Evolutionary conservation across 2,329 filamentous ascomycete species (phyloP), one percentile per base, ranked within the genome.

Genomic region (Apiospora saccharicola): DNA sequence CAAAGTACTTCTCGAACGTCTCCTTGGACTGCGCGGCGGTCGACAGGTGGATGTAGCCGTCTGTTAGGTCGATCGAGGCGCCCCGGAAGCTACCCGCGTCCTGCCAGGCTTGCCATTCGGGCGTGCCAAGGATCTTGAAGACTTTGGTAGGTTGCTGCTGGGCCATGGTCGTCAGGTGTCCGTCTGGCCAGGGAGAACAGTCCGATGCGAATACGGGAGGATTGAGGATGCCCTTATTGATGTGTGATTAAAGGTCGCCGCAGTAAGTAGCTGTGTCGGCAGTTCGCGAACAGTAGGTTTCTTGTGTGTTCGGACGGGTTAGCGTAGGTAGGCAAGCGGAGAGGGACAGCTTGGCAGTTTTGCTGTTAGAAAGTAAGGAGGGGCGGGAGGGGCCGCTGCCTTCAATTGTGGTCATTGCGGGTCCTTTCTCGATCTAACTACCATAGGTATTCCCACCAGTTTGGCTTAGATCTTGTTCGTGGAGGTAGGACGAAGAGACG

Each of bases 11-110:
- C 14, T 51, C 46, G 34, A 51, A 70, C 2, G 68, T 70, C 47
- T 47, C 46, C 68, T 51, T 37, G 46, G 47, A 34, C 22, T 70
- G 68, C 22, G 46, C 24, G 12, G 68, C 68, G 4, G 68, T 70
- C 19, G 68, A 70, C 13, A 70, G 34, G 47, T 70, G 68, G 68
- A 70, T 70, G 68, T 53, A 70, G 47, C 68, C 68, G 47, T 70
- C 68, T 1, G 68, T 43, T 19, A 70, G 30, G n/a, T 70, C 68
- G 47, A 70, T 70, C 37, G 46, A 51, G 12, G 68, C 46, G 47
- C 68, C 68, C 5, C 26, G 34, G 68, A 70, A 70, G 30, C 2
- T 41, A n/a, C 30, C 37, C 10, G 30, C 10, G 5, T 46, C 44
- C 3, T 69, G 26, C 68, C 68, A 70, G n/a, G 46, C 46, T 19